Conservation (phyloP, 371 early-diverging fungal genomes). For the Mucor mucedo region DNA sequence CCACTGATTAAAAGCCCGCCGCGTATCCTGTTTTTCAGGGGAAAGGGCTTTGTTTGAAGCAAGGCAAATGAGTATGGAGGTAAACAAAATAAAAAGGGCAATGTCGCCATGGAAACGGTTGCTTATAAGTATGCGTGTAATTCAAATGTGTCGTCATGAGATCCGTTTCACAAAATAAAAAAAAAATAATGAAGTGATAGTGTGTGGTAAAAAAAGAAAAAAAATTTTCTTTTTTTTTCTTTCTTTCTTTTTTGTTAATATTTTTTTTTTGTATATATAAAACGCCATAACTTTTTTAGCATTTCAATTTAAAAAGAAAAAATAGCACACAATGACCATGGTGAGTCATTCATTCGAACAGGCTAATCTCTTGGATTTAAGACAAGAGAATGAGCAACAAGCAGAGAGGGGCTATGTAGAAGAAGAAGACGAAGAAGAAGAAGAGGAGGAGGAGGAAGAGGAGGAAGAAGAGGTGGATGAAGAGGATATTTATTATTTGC, state of each 20-base stretch:
- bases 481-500: neutral
- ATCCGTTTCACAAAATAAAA: slow-evolving; percentile 7
- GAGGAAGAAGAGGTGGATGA: slow-evolving; percentile 1
- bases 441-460: slow-evolving; percentile 1
- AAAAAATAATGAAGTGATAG: neutral
- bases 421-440: neutral
- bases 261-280: neutral
- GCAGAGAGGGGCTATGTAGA: slow-evolving; percentile 8
- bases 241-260: neutral
- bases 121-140: neutral
- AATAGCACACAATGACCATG: slow-evolving; percentile 12
- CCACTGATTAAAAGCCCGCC: too few species aligned
- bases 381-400: neutral
- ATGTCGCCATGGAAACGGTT: too few species aligned
- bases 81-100: too few species aligned
- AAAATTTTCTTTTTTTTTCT: slow-evolving; percentile 2
- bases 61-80: too few species aligned
- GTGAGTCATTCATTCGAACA: slow-evolving; percentile 5
- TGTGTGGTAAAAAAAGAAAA: slow-evolving; percentile 7
- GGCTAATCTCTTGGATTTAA: slow-evolving; percentile 6
- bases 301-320: neutral
- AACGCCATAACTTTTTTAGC: too few species aligned
- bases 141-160: neutral
- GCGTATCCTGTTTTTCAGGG: too few species aligned
- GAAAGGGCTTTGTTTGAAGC: too few species aligned